Evolutionary conservation across 2,329 filamentous ascomycete species (phyloP), one percentile per base, ranked within the genome.

Genomic region (Fusarium verticillioides): DNA sequence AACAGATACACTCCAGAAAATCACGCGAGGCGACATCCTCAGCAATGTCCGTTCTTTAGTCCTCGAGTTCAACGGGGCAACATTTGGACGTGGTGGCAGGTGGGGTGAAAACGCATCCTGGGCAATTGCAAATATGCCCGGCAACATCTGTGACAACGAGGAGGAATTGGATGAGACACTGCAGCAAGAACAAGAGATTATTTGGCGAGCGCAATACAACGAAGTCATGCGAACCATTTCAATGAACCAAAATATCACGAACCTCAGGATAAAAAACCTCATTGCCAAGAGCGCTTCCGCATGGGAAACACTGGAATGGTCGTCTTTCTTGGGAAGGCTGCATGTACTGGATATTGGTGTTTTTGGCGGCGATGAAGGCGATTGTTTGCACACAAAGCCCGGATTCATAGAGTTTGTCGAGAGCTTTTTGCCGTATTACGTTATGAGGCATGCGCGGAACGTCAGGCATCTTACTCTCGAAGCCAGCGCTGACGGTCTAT

Each of bases 171-270:
- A 46, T 7, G 9, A 12, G 8, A 58, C n/a, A 11, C 19, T 40
- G 1, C n/a, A 30, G 1, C 39, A 39, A 18, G 61, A 66, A 13
- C 7, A 3, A 2, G 15, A 19, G 2, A 2, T 44, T 16, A 21
- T 43, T 3, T 69, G 66, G 66, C 57, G 63, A 9, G 23, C 57
- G 10, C 57, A 69, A 15, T 46, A 52, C 46, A 52, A 30, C 10
- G 63, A 68, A 7, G 18, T 63, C 4, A 63, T 54, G 36, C 26
- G 15, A 6, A 26, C 26, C 12, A 11, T 69, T 4, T 30, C 40
- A 4, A 15, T 5, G 5, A 69, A 68, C 10, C 10, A 16, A 3
- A 69, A 26, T 2, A 58, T 69, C 7, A 44, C 9, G 0, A 26
- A 7, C 1, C 34, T 68, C 5, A 50, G 12, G 7, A 37, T 68